Conservation (phyloP, 441 rosid genomes). For the Melastoma candidum region DNA sequence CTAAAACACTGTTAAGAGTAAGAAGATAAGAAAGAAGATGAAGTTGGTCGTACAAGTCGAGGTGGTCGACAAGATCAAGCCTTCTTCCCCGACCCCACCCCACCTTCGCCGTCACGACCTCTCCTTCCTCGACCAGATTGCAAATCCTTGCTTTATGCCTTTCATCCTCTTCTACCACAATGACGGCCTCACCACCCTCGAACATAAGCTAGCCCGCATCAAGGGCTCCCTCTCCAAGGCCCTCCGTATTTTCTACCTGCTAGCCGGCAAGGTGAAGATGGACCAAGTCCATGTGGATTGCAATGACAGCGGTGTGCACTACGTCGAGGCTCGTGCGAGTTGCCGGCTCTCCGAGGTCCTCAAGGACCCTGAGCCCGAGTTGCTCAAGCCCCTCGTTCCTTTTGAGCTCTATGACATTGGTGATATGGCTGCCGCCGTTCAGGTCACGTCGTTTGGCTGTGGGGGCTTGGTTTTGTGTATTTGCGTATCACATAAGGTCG, state of each 20-base stretch:
- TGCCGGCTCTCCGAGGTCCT: conserved; percentile 12
- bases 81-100: too few species aligned
- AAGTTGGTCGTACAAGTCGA: too few species aligned
- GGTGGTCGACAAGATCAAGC: too few species aligned
- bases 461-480: conserved; percentile 21
- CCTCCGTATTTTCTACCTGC: conserved; percentile 12
- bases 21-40: too few species aligned
- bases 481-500: conserved; percentile 16
- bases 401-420: conserved; percentile 3
- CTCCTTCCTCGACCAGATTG: too few species aligned
- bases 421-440: conserved; percentile 12
- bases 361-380: conserved; percentile 6
- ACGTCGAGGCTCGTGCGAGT: conserved; percentile 13
- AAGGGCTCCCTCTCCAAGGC: conserved; percentile 15
- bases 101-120: too few species aligned
- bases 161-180: conserved; percentile 14
- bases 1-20: too few species aligned
- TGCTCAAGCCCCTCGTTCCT: conserved; percentile 15
- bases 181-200: neutral
- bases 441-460: conserved; percentile 17
- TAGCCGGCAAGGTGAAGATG: conserved; percentile 12
- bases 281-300: conserved; percentile 14
- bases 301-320: conserved; percentile 22
- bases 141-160: neutral
- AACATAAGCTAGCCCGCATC: conserved; percentile 11